These are phyloP conservation scores for Botrytis cinerea DNA, from an alignment of 2,329 filamentous ascomycete genomes.

Conservation along the genomic window DNA sequence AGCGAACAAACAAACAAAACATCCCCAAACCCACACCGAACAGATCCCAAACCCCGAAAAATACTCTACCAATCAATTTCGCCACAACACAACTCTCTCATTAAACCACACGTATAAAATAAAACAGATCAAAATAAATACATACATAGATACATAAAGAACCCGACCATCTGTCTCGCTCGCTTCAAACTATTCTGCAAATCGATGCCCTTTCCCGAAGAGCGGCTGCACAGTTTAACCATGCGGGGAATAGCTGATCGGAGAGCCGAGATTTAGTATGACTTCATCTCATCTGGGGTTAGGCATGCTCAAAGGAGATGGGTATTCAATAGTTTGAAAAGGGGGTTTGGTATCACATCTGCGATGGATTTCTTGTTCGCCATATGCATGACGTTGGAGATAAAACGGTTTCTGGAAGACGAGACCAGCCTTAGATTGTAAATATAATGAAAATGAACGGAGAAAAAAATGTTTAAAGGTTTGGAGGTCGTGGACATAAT, in stretches of 20 bases:
- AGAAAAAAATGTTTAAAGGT: neutral
- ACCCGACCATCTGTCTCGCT: neutral
- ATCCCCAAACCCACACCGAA: neutral
- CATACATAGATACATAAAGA: no score
- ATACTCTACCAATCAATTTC: neutral
- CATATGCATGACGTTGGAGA: neutral
- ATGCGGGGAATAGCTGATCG: neutral
- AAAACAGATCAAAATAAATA: neutral
- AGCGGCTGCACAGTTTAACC: neutral
- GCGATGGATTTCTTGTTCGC: neutral
- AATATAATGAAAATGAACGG: neutral
- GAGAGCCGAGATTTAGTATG: neutral
- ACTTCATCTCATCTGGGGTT: neutral
- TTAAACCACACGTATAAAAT: neutral
- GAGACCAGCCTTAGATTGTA: neutral
- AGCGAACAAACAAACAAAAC: neutral
- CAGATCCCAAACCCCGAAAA: neutral
- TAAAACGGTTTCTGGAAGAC: neutral
- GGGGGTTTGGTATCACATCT: neutral
- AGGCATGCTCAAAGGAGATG: neutral
- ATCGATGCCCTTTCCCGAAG: neutral
- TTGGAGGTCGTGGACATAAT: neutral
- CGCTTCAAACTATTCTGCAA: neutral
- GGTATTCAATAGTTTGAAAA: neutral
- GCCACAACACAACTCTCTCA: neutral